Evolutionary conservation across 768 basidiomycete genomes (phyloP).

Genomic region (Tricholoma furcatifolium): DNA sequence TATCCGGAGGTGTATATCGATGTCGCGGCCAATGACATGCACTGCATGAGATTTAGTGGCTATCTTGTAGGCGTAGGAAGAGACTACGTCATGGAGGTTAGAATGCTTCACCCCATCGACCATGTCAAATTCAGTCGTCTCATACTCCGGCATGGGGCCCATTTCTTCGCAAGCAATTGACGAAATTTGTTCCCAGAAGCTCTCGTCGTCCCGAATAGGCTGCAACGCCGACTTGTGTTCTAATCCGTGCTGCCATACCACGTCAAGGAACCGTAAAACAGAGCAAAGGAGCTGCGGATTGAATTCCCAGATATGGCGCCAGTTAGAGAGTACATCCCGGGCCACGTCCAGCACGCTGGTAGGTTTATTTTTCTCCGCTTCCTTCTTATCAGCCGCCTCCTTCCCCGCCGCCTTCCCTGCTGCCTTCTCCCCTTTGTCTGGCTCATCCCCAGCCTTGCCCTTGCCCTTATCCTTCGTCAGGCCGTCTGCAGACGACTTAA

Average conservation of each 20-base stretch:
- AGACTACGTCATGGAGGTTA: constrained; percentile 58
- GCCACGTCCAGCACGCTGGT: constrained; percentile 69
- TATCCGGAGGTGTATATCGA: constrained; percentile 55
- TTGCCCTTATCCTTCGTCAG: constrained; percentile 34
- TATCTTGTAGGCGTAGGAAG: constrained; percentile 64
- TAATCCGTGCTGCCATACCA: constrained; percentile 77
- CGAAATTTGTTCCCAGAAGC: constrained; percentile 72
- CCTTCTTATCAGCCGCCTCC: constrained; percentile 32
- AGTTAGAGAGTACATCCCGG: constrained; percentile 59
- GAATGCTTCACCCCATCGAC: constrained; percentile 53
- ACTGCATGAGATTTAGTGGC: constrained; percentile 74
- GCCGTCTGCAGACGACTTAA: constrained; percentile 44
- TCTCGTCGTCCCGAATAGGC: constrained; percentile 49
- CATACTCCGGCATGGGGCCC: constrained; percentile 71
- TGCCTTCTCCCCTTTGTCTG: constrained; percentile 26
- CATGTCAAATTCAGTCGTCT: constrained; percentile 44
- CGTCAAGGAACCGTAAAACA: constrained; percentile 71
- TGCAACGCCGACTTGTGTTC: constrained; percentile 68
- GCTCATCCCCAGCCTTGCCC: constrained; percentile 31
- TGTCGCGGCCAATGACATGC: constrained; percentile 72
- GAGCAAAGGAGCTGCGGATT: constrained; percentile 77
- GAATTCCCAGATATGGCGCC: constrained; percentile 74
- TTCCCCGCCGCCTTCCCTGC: constrained; percentile 30
- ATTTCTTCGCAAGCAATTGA: constrained; percentile 66
- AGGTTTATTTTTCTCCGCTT: constrained; percentile 30